Conservation (phyloP, 2,329 filamentous ascomycete genomes). For the Rhinocladiella mackenziei region DNA sequence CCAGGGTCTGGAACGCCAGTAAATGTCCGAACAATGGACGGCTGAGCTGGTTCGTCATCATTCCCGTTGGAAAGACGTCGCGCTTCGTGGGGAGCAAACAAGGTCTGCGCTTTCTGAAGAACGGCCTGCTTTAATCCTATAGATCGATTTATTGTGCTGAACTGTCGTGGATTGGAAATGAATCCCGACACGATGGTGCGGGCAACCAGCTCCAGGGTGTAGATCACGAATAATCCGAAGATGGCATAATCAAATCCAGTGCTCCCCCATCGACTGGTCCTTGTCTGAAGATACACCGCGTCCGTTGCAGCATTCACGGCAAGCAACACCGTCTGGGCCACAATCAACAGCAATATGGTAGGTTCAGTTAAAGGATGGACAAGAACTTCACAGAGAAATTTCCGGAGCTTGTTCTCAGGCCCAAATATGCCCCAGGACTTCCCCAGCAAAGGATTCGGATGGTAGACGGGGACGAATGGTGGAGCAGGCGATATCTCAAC, state of each 20-base stretch:
- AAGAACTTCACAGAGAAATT: slow-evolving; percentile 73
- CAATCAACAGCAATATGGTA: slow-evolving; percentile 77
- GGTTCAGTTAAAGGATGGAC: slow-evolving; percentile 86
- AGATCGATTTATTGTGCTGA: slow-evolving; percentile 81
- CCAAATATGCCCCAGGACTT: slow-evolving; percentile 81
- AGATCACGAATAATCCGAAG: slow-evolving; percentile 78
- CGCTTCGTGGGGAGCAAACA: slow-evolving; percentile 74
- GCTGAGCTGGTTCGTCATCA: slow-evolving; percentile 48
- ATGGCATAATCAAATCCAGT: slow-evolving; percentile 70
- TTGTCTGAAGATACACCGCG: slow-evolving; percentile 61
- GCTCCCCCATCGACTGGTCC: slow-evolving; percentile 63
- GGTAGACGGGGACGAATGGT: slow-evolving; percentile 13
- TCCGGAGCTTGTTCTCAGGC: slow-evolving; percentile 69
- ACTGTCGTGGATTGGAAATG: slow-evolving; percentile 82
- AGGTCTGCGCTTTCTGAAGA: slow-evolving; percentile 67
- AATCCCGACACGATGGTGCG: slow-evolving; percentile 92
- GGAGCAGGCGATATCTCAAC: slow-evolving; percentile 15
- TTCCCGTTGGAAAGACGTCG: slow-evolving; percentile 44
- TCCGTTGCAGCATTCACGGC: slow-evolving; percentile 70
- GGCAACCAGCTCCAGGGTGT: slow-evolving; percentile 78
- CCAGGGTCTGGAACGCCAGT: slow-evolving; percentile 67
- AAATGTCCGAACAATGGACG: slow-evolving; percentile 70
- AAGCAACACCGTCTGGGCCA: slow-evolving; percentile 83
- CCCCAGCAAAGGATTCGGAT: slow-evolving; percentile 73
- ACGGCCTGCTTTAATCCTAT: slow-evolving; percentile 70